Base-by-base conservation (phyloP, 768 basidiomycete species). In the Kockovaella imperatae region DNA sequence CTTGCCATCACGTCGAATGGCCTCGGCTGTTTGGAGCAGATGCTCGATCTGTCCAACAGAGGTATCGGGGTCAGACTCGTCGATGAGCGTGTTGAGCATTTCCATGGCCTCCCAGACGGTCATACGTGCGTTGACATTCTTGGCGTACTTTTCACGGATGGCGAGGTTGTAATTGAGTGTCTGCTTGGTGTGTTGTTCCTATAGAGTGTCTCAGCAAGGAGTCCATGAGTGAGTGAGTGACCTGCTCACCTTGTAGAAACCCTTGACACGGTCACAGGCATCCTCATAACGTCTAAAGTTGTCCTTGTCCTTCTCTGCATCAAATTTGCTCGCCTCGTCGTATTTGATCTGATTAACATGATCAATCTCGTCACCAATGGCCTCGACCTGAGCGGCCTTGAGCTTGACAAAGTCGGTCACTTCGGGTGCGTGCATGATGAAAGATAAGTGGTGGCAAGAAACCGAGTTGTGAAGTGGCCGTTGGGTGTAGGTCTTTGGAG, bases 91-190 rank as follows among this genome's bases (percentile, higher is more conserved):
- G 64, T 89, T 82, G 39, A 91, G 80, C 77, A 80, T 80, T 60
- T 69, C 68, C 44, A 69, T 63, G 5, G 68, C 68, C 35, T 63
- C 57, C 68, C 68, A 69, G 2, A 69, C 53, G 15, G 55, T 75
- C 87, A 89, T 87, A n/a, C 80, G 77, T 3, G 80, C 83, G 23
- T 83, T 79, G 43, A 73, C 77, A 29, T 75, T 77, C 49, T 72
- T 81, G 63, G 81, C 81, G 72, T 86, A 86, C 53, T 84, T 77
- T 8, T 80, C 80, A 7, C 88, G 83, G n/a, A 59, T 59, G 4
- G 82, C 81, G 56, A 89, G 77, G 67, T 91, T 91, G 76, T 80
- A 91, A 18, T 76, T 83, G 2, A 90, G 77, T 0, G 88, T 91
- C 70, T 91, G 88, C 59, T 89, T 91, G 25, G 44, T 42, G 54